A percentile compares a stretch with the other conserved stretches of the same genome.
Evolutionary conservation across 495 filamentous ascomycete genomes (phyloP).

Genomic region (Hyaloscypha variabilis): DNA sequence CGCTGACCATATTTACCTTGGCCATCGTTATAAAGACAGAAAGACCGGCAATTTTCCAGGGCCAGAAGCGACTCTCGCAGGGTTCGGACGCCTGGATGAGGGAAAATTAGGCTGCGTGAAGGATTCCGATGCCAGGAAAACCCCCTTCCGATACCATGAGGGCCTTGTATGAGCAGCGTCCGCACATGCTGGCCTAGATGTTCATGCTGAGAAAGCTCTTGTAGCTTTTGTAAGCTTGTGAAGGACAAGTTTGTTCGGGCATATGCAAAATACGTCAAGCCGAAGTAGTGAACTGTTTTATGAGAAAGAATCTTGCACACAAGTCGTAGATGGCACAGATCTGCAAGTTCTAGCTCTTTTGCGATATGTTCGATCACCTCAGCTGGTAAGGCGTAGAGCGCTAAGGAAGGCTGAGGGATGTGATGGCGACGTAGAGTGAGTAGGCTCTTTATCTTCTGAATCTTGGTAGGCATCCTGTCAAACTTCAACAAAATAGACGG

Average conservation of each 20-base stretch:
- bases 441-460: neutral
- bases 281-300: conserved; percentile 10
- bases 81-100: conserved; percentile 8
- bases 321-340: conserved; percentile 13
- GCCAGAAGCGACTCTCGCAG: conserved; percentile 10
- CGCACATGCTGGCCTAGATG: conserved; percentile 8
- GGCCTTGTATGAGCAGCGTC: conserved; percentile 11
- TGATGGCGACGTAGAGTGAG: neutral
- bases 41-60: conserved; percentile 16
- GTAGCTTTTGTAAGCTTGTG: conserved; percentile 15
- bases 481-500: conserved; percentile 4
- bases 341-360: conserved; percentile 5
- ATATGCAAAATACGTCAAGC: conserved; percentile 8
- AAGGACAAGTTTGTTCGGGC: conserved; percentile 6
- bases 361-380: conserved; percentile 19
- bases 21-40: conserved; percentile 6
- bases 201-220: conserved; percentile 13
- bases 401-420: conserved; percentile 1
- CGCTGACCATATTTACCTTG: neutral
- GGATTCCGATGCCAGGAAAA: conserved; percentile 15
- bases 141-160: conserved; percentile 6
- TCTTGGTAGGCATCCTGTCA: neutral
- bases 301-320: conserved; percentile 11
- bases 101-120: conserved; percentile 6
- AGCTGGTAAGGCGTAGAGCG: conserved; percentile 11